A percentile compares a stretch with the other conserved stretches of the same genome.
Conservation (phyloP, 2,329 filamentous ascomycete species). For the Claviceps arundinis region DNA sequence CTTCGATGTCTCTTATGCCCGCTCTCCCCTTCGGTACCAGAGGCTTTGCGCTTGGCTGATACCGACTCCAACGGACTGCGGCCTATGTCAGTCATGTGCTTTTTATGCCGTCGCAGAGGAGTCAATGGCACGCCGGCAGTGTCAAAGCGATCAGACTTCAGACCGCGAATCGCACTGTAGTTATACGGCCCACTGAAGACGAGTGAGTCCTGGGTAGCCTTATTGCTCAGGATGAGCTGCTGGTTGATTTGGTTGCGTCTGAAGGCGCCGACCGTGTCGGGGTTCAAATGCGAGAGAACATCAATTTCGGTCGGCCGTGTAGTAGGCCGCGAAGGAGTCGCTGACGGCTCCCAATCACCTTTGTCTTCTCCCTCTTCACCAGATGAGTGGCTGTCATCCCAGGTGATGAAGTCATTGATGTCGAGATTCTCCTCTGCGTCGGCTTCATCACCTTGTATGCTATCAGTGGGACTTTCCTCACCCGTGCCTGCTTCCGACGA, state of each 20-base stretch:
- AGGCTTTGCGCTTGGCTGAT: conserved; percentile 43
- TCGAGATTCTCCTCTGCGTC: conserved; percentile 52
- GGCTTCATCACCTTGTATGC: conserved; percentile 39
- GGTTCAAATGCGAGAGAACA: conserved; percentile 45
- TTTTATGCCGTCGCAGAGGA: conserved; percentile 47
- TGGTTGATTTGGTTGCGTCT: conserved; percentile 53
- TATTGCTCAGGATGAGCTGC: conserved; percentile 45
- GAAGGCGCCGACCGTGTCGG: conserved; percentile 64
- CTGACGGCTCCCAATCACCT: conserved; percentile 30
- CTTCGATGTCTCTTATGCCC: conserved; percentile 45
- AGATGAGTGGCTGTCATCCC: conserved; percentile 44
- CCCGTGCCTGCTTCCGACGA: conserved; percentile 43
- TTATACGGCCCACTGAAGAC: conserved; percentile 48
- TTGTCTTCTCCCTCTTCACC: conserved; percentile 42
- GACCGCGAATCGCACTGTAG: conserved; percentile 46
- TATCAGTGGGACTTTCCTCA: conserved; percentile 31
- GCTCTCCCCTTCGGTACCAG: conserved; percentile 23
- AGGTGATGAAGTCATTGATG: conserved; percentile 61
- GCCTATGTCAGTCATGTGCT: conserved; percentile 27
- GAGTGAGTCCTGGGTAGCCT: conserved; percentile 48
- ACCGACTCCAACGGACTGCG: conserved; percentile 36
- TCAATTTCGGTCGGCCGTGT: conserved; percentile 35
- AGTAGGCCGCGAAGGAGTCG: conserved; percentile 38
- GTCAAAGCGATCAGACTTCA: conserved; percentile 52
- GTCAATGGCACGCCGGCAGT: conserved; percentile 57